These are phyloP conservation scores for Salmacisia buchloeana DNA, from an alignment of 1,284 basidiomycete species.

Conservation along the genomic window DNA sequence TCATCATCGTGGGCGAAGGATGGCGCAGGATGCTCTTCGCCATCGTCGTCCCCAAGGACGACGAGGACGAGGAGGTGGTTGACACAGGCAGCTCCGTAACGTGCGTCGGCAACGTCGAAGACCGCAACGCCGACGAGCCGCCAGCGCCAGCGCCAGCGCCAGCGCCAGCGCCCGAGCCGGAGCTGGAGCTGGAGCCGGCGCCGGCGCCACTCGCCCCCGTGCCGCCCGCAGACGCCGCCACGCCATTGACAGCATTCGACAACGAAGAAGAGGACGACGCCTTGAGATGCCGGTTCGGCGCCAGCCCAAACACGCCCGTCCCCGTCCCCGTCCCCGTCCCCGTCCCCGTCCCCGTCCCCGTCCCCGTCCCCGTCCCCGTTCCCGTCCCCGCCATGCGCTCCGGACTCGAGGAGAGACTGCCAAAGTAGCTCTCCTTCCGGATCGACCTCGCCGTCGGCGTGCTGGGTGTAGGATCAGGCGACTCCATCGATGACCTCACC, in stretches of 20 bases:
- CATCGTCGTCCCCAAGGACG: neutral
- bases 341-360: no score
- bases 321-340: no score
- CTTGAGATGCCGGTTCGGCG: conserved; percentile 3
- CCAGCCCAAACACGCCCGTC: conserved; percentile 3
- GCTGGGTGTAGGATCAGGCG: neutral
- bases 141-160: no score
- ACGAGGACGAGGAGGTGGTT: neutral
- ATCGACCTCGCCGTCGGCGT: neutral
- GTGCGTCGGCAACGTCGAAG: neutral
- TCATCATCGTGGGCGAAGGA: neutral
- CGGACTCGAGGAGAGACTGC: neutral
- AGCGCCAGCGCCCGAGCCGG: no score
- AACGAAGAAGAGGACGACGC: neutral
- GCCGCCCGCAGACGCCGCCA: neutral
- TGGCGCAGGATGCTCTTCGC: conserved; percentile 1
- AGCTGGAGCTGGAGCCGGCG: no score
- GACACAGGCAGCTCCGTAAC: no score
- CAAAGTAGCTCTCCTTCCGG: conserved; percentile 4
- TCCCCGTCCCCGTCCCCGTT: no score
- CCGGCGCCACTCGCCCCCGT: no score
- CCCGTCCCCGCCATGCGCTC: no score
- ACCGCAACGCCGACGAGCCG: neutral
- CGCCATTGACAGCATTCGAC: neutral
- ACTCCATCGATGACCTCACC: no score